Evolutionary conservation across 192 early-diverging fungal species (phyloP).

Genomic region (Umbelopsis isabellina): DNA sequence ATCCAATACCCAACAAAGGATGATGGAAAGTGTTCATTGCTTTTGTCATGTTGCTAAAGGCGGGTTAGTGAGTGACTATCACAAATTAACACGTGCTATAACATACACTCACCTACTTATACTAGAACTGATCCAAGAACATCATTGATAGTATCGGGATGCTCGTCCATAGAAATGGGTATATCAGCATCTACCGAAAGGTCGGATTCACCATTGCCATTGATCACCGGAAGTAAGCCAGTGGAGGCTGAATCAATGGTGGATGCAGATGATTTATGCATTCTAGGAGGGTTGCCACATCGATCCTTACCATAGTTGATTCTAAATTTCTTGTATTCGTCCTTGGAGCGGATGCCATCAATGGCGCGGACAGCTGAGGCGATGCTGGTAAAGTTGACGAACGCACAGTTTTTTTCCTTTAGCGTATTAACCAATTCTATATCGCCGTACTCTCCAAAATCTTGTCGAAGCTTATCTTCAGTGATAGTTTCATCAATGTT

Average conservation of each 20-base stretch:
- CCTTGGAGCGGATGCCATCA: constrained; percentile 63
- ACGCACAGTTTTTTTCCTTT: constrained; percentile 81
- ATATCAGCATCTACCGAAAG: background rate
- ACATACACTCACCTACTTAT: background rate
- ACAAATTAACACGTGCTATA: background rate
- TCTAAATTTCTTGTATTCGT: constrained; percentile 61
- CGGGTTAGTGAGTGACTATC: background rate
- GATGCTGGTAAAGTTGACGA: constrained; percentile 87
- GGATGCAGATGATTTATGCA: constrained; percentile 26
- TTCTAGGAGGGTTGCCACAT: constrained; percentile 75
- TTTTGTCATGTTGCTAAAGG: background rate
- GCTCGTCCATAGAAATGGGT: constrained; percentile 18
- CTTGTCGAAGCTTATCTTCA: constrained; percentile 70
- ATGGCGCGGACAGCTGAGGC: constrained; percentile 75
- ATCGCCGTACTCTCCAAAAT: constrained; percentile 86
- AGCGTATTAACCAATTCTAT: constrained; percentile 86
- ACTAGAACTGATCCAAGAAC: constrained; percentile 13
- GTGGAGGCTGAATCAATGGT: constrained; percentile 15
- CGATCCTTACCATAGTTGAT: constrained; percentile 90
- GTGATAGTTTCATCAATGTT: constrained; percentile 63
- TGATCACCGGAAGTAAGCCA: background rate
- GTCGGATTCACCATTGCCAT: background rate
- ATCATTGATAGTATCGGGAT: constrained; percentile 15
- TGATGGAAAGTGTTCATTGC: too few relatives aligned
- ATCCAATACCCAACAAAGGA: too few relatives aligned